phyloP scores from a whole-genome alignment of 2,329 filamentous ascomycete species.

The Curvularia sp. region DNA sequence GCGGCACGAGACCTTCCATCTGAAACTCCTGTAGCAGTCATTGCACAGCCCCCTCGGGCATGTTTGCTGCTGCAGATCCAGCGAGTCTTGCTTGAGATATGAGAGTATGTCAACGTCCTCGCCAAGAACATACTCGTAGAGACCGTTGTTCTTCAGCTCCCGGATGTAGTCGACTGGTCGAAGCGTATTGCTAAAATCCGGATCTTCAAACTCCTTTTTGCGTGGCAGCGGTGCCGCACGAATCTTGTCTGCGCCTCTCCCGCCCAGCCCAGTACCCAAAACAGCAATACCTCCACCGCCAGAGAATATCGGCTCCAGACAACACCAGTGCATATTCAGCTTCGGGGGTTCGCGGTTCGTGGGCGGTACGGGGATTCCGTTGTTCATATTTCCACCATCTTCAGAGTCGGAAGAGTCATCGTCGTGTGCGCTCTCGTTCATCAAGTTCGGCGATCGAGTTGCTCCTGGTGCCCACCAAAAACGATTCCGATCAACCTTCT shows the following conservation, averaged over 20 bases:
- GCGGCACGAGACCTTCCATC: conserved; percentile 67
- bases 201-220: conserved; percentile 62
- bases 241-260: conserved; percentile 62
- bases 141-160: conserved; percentile 50
- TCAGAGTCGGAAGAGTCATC: conserved; percentile 50
- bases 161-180: conserved; percentile 55
- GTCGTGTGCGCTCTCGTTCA: conserved; percentile 58
- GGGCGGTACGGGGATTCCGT: conserved; percentile 46
- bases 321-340: conserved; percentile 66
- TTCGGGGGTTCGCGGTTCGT: conserved; percentile 53
- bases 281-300: conserved; percentile 66
- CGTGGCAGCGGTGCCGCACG: conserved; percentile 64
- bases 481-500: conserved; percentile 42
- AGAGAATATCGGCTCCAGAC: conserved; percentile 65
- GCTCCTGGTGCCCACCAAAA: conserved; percentile 68
- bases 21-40: conserved; percentile 64
- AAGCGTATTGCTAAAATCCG: conserved; percentile 60
- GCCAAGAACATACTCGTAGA: conserved; percentile 53
- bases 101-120: conserved; percentile 51
- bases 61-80: conserved; percentile 53
- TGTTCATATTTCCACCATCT: conserved; percentile 44
- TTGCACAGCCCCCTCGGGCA: conserved; percentile 65
- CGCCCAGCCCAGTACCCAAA: conserved; percentile 55
- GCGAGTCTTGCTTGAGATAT: conserved; percentile 51
- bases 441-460: conserved; percentile 62